These are phyloP conservation scores for Boletus sp. DNA, from an alignment of 1,284 basidiomycete species.

Conservation along the genomic window DNA sequence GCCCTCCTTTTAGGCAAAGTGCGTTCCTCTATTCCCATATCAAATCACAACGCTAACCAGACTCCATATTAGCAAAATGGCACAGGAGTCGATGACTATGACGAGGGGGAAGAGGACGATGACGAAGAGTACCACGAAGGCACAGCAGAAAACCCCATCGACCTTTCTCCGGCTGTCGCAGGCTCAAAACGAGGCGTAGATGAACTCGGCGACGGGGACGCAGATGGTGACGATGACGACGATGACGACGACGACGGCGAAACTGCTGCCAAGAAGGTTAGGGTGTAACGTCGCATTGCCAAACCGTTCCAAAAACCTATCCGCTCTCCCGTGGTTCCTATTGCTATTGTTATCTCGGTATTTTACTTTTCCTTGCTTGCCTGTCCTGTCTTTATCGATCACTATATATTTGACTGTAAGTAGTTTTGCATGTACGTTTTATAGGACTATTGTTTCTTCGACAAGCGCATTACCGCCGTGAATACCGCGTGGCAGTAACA, in stretches of 20 bases:
- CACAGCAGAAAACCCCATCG: slow-evolving; percentile 14
- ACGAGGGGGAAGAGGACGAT: slow-evolving; percentile 22
- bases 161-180: slow-evolving; percentile 7
- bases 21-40: background rate
- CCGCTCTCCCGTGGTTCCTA: slow-evolving; percentile 2
- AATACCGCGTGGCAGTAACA: no score
- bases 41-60: background rate
- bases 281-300: slow-evolving; percentile 21
- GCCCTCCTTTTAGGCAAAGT: slow-evolving; percentile 30
- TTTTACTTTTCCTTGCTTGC: background rate
- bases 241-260: slow-evolving; percentile 19
- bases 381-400: slow-evolving; percentile 22
- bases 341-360: slow-evolving; percentile 2
- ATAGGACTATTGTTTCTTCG: background rate
- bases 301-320: background rate
- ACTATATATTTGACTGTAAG: slow-evolving; percentile 20
- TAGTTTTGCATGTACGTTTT: slow-evolving; percentile 5
- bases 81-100: background rate
- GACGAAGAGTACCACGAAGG: slow-evolving; percentile 29
- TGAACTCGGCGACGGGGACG: slow-evolving; percentile 24
- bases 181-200: slow-evolving; percentile 34
- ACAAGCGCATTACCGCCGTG: background rate
- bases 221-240: slow-evolving; percentile 13
- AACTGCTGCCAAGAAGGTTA: slow-evolving; percentile 29
- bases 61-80: slow-evolving; percentile 27